Conservation (phyloP, 805 yeast genomes). For the Myxozyma udenii region DNA sequence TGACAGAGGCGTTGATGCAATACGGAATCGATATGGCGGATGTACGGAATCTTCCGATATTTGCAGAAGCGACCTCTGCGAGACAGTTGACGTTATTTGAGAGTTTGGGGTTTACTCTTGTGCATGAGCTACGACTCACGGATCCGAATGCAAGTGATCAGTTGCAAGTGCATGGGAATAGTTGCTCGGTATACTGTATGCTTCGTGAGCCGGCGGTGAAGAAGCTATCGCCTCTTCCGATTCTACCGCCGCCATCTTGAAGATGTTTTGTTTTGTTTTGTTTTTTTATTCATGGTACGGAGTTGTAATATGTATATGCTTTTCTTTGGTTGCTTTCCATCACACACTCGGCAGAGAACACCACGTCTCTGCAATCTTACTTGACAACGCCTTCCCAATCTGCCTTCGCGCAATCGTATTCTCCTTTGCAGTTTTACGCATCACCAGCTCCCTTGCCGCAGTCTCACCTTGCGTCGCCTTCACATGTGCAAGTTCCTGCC, state of each 20-base stretch:
- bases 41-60: conserved; percentile 23
- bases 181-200: conserved; percentile 25
- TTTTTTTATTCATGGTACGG: background rate
- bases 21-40: conserved; percentile 29
- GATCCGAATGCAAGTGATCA: conserved; percentile 1
- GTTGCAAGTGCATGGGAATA: background rate
- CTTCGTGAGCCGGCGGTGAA: conserved; percentile 18
- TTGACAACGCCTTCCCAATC: conserved; percentile 52
- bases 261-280: background rate
- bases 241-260: background rate
- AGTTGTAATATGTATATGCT: background rate
- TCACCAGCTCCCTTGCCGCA: conserved; percentile 18
- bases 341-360: conserved; percentile 43
- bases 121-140: conserved; percentile 22
- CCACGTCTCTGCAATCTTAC: conserved; percentile 57
- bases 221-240: conserved; percentile 10
- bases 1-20: conserved; percentile 8
- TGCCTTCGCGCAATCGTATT: conserved; percentile 47
- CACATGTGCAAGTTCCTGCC: conserved; percentile 44
- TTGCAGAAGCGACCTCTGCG: conserved; percentile 9
- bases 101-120: conserved; percentile 15
- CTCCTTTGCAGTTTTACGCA: conserved; percentile 2
- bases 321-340: no score
- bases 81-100: conserved; percentile 5
- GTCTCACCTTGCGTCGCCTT: conserved; percentile 37